Percentiles rank a stretch among this genome's conserved stretches.
These are phyloP conservation scores for Pyrenochaeta sp. DNA, from an alignment of 2,329 filamentous ascomycete genomes.

Conservation along the genomic window DNA sequence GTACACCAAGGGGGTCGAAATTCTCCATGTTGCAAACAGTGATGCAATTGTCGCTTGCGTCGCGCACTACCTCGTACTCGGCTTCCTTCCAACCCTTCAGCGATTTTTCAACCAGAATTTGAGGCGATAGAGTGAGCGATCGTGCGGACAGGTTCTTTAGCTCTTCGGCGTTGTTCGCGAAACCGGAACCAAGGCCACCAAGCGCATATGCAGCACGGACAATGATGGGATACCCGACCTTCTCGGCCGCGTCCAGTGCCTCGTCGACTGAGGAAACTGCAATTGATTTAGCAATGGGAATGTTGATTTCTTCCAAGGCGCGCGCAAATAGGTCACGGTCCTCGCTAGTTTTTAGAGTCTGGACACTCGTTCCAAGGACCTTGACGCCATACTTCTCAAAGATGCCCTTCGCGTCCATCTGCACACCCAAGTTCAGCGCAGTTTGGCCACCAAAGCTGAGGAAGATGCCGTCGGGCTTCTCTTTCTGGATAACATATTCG, in stretches of 20 bases:
- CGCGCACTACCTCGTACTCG: conserved; percentile 97
- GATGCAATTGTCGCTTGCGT: conserved; percentile 98
- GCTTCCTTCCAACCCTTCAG: conserved; percentile 99
- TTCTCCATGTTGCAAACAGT: conserved; percentile 99
- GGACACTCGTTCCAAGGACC: conserved; percentile 93
- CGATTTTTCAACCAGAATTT: conserved; percentile 98
- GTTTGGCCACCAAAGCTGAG: conserved; percentile 98
- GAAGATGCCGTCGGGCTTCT: conserved; percentile 96
- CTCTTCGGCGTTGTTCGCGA: conserved; percentile 93
- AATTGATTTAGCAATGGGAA: conserved; percentile 95
- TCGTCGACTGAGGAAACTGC: conserved; percentile 92
- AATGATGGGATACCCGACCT: conserved; percentile 95
- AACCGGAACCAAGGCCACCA: conserved; percentile 94
- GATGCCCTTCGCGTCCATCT: conserved; percentile 95
- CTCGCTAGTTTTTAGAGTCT: conserved; percentile 92
- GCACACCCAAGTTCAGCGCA: conserved; percentile 92
- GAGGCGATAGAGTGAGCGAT: conserved; percentile 90
- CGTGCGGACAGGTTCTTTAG: conserved; percentile 91
- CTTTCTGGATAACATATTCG: conserved; percentile 94
- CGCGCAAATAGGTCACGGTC: conserved; percentile 96
- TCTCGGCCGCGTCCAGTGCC: conserved; percentile 84
- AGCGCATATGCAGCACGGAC: conserved; percentile 96
- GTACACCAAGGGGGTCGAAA: conserved; percentile 96
- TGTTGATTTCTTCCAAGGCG: conserved; percentile 95
- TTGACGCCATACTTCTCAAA: conserved; percentile 96